A percentile compares a stretch with the other conserved stretches of the same genome.
These are phyloP conservation scores for Rhodomyrtus tomentosa DNA, from an alignment of 345 rosid genomes.

Conservation along the genomic window DNA sequence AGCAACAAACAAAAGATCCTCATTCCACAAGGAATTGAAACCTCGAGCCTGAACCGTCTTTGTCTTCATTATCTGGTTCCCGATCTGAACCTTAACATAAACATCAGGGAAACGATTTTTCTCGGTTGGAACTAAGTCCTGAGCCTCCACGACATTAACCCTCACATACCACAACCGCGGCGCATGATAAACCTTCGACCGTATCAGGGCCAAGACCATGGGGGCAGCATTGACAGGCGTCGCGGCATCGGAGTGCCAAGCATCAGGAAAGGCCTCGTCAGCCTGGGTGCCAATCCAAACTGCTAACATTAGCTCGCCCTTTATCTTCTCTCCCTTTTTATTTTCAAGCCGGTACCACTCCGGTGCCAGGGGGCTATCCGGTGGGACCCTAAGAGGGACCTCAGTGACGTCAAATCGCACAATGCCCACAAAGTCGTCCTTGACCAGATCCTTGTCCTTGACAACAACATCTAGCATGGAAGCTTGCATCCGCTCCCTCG, in stretches of 20 bases:
- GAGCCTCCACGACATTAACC: constrained; percentile 86
- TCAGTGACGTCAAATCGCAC: constrained; percentile 76
- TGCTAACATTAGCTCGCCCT: constrained; percentile 92
- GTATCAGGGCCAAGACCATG: constrained; percentile 36
- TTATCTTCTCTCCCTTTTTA: constrained; percentile 71
- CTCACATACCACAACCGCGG: constrained; percentile 92
- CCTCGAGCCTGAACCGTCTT: constrained; percentile 62
- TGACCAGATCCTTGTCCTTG: constrained; percentile 80
- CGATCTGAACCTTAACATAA: constrained; percentile 68
- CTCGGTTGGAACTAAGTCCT: constrained; percentile 70
- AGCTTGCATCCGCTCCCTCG: constrained; percentile 91
- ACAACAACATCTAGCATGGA: constrained; percentile 71
- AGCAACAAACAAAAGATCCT: constrained; percentile 84
- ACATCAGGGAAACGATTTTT: constrained; percentile 79
- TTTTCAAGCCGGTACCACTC: constrained; percentile 92
- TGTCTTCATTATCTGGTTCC: constrained; percentile 73
- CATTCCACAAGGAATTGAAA: constrained; percentile 86
- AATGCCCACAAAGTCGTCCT: constrained; percentile 83
- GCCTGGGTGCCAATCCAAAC: constrained; percentile 99
- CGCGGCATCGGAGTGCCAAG: constrained; percentile 99
- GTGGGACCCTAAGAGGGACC: constrained; percentile 89
- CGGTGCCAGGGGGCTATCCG: constrained; percentile 95
- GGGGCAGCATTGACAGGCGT: constrained; percentile 56
- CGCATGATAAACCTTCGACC: constrained; percentile 93
- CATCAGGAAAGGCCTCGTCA: constrained; percentile 95